Percentiles rank a stretch among this genome's conserved stretches.
phyloP scores from a whole-genome alignment of 1,284 basidiomycete species.

The Naganishia albida region DNA sequence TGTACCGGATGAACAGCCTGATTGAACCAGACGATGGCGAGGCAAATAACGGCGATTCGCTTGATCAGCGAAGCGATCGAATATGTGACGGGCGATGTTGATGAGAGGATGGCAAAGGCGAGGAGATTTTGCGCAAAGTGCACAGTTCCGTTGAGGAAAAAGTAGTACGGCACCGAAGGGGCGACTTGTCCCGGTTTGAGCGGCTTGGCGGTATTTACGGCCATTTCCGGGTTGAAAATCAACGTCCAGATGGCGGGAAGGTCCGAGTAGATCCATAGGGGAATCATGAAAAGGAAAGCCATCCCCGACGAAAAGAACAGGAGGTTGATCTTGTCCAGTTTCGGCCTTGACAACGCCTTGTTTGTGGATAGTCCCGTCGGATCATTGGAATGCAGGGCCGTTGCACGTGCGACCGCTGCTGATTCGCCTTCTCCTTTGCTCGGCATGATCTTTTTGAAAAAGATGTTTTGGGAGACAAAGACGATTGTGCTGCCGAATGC shows the following conservation, averaged over 20 bases:
- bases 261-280: slow-evolving; percentile 87
- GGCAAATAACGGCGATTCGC: slow-evolving; percentile 95
- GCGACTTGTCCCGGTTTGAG: slow-evolving; percentile 29
- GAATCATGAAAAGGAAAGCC: slow-evolving; percentile 92
- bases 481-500: slow-evolving; percentile 92
- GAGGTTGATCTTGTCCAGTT: slow-evolving; percentile 95
- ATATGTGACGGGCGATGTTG: slow-evolving; percentile 97
- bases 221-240: slow-evolving; percentile 36
- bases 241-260: slow-evolving; percentile 64
- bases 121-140: slow-evolving; percentile 97
- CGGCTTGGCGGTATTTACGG: slow-evolving; percentile 28
- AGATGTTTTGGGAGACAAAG: slow-evolving; percentile 98
- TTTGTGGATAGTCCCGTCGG: slow-evolving; percentile 41
- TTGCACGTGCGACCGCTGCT: slow-evolving; percentile 27
- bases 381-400: slow-evolving; percentile 14
- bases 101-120: slow-evolving; percentile 91
- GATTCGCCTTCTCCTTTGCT: slow-evolving; percentile 52
- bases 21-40: slow-evolving; percentile 95
- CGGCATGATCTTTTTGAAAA: slow-evolving; percentile 98
- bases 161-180: slow-evolving; percentile 62
- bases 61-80: slow-evolving; percentile 97
- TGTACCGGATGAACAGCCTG: slow-evolving; percentile 84
- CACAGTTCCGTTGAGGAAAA: slow-evolving; percentile 89
- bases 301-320: slow-evolving; percentile 92
- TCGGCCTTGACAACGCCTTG: slow-evolving; percentile 46